Conservation (phyloP, 208 protist species). For the Porcisia deanei region DNA sequence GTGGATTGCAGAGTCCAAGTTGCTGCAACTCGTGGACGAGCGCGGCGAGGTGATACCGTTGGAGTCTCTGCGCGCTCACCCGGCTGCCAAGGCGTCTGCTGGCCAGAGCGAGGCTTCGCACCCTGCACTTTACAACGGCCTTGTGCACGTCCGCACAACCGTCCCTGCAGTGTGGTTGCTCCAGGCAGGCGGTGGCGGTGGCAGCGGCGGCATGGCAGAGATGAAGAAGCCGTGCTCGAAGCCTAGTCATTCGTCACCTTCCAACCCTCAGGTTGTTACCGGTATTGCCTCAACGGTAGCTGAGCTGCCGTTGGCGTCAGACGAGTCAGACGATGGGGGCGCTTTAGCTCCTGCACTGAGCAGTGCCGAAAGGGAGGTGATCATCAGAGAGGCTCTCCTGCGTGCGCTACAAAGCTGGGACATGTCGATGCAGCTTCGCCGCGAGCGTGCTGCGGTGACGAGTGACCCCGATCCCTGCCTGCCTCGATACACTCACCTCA, state of each 20-base stretch:
- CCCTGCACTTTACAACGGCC: slow-evolving; percentile 12
- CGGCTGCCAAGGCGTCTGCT: neutral
- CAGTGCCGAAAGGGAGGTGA: neutral
- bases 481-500: slow-evolving; percentile 7
- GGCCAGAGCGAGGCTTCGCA: neutral
- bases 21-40: slow-evolving; percentile 42
- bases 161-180: slow-evolving; percentile 12
- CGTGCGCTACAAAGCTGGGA: slow-evolving; percentile 6
- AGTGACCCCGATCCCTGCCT: neutral
- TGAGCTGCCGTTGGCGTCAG: neutral
- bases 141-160: slow-evolving; percentile 23
- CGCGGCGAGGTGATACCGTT: slow-evolving; percentile 1
- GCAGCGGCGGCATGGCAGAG: neutral
- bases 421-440: slow-evolving; percentile 2
- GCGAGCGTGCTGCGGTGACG: neutral
- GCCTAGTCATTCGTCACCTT: neutral
- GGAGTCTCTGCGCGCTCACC: neutral
- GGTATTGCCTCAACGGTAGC: neutral
- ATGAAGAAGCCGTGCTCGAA: neutral
- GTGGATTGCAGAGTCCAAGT: slow-evolving; percentile 33
- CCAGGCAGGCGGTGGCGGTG: slow-evolving; percentile 1
- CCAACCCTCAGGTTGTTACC: neutral
- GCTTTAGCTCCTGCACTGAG: neutral
- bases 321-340: neutral
- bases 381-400: slow-evolving; percentile 11